These are phyloP conservation scores for Rhizopogon vulgaris DNA, from an alignment of 768 basidiomycete species.

Conservation along the genomic window DNA sequence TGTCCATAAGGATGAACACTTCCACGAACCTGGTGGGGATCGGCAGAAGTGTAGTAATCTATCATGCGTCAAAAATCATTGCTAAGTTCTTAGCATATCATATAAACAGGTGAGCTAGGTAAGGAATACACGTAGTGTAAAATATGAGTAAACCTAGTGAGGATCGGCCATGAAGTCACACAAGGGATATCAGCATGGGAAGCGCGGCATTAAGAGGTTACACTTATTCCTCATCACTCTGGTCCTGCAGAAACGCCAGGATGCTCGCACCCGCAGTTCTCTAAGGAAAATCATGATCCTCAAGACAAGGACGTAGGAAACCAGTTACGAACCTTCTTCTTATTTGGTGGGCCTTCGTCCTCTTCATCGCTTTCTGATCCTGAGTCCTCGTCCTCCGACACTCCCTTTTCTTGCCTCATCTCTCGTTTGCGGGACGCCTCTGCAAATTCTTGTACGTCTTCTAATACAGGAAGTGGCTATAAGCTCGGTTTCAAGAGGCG, in stretches of 20 bases:
- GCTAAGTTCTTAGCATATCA: too few relatives aligned
- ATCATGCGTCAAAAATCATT: too few relatives aligned
- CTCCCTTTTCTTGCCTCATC: conserved; percentile 9
- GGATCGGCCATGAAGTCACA: background rate
- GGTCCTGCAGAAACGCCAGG: conserved; percentile 64
- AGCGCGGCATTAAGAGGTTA: background rate
- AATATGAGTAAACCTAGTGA: too few relatives aligned
- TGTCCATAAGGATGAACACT: too few relatives aligned
- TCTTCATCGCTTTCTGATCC: conserved; percentile 29
- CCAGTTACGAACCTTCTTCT: conserved; percentile 35
- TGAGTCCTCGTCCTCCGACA: conserved; percentile 18
- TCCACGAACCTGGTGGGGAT: too few relatives aligned
- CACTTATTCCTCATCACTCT: conserved; percentile 52
- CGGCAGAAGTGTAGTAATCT: too few relatives aligned
- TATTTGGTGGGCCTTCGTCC: conserved; percentile 27
- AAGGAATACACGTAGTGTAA: too few relatives aligned
- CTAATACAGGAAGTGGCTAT: conserved; percentile 28
- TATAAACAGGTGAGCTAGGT: too few relatives aligned
- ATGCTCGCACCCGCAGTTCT: conserved; percentile 52
- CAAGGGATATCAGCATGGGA: background rate
- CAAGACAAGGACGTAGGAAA: background rate
- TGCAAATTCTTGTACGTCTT: conserved; percentile 72
- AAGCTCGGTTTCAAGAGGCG: background rate
- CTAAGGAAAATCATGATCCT: conserved; percentile 16
- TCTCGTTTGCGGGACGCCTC: conserved; percentile 33